Base-by-base conservation (phyloP, 495 filamentous ascomycete genomes). In the Hyaloscypha finlandica region DNA sequence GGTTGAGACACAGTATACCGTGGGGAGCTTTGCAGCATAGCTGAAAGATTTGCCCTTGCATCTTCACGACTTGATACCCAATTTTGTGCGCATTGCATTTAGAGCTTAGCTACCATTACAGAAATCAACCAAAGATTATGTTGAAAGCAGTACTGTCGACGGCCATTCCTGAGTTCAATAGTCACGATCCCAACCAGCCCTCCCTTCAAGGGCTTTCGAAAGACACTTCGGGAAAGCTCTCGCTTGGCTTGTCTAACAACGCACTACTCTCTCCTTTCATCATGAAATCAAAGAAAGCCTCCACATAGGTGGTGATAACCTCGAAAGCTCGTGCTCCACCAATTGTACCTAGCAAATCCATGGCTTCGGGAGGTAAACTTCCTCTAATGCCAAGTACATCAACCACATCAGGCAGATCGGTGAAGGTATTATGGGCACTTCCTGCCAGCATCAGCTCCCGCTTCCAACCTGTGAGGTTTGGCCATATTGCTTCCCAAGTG, bases 401-500 rank as follows among this genome's bases (percentile, higher is more conserved):
- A 19, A 70, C 51, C 9, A 77, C 3, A 4, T 51, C 67, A 5
- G 73, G 67, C 4, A 76, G 66, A 70, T 81, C 78, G 0, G 73
- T 69, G 66, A 77, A 83, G 2, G 78, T 73, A 3, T 52, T 35
- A 61, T 76, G 73, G 35, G 0, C 12, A 9, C 61, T 52, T 0
- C 55, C 69, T 8, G 8, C 32, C 57, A 79, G n/a, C 29, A 57
- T 54, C 48, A 78, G 9, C 57, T 71, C 70, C 35, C 42, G 37
- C 32, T 74, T 74, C 72, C 71, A 75, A 8, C 66, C 68, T 12
- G 58, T 55, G 39, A 70, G 35, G 8, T 68, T 59, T 2, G 61
- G 59, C 71, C 71, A 73, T 8, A 66, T 61, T 6, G 61, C 52
- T 31, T 19, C 65, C 71, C 71, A 73, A 8, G 61, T 53, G 2